phyloP scores from a whole-genome alignment of 2,329 filamentous ascomycete genomes.

The Pyrenophora teres region DNA sequence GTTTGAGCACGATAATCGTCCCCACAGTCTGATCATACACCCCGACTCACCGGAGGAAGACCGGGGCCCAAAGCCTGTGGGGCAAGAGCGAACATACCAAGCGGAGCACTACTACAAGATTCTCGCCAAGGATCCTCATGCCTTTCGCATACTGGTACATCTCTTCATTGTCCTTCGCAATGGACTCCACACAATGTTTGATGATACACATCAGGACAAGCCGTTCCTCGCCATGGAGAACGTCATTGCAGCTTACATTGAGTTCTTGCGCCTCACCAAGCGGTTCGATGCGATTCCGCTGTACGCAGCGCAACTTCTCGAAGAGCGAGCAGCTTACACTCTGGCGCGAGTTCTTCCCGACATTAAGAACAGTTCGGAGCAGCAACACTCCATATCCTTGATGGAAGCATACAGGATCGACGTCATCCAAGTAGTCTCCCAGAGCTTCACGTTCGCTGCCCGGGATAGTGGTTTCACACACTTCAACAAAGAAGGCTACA shows the following conservation, averaged over 20 bases:
- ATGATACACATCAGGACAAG: conserved; percentile 20
- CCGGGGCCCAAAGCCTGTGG: conserved; percentile 24
- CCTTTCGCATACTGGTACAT: conserved; percentile 53
- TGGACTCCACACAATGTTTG: conserved; percentile 47
- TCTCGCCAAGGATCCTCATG: conserved; percentile 49
- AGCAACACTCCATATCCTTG: conserved; percentile 70
- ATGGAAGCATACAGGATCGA: conserved; percentile 78
- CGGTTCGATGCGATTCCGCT: conserved; percentile 75
- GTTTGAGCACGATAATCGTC: conserved; percentile 34
- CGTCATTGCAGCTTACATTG: conserved; percentile 80
- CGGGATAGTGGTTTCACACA: conserved; percentile 34
- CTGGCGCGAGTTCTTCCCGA: conserved; percentile 78
- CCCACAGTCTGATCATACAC: conserved; percentile 39
- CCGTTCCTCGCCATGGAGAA: conserved; percentile 64
- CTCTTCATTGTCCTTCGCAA: conserved; percentile 67
- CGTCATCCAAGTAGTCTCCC: conserved; percentile 71
- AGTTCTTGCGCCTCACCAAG: conserved; percentile 72
- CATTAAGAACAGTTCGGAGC: conserved; percentile 67
- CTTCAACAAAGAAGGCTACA: conserved; percentile 20
- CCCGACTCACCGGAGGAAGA: conserved; percentile 29
- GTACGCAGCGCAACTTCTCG: conserved; percentile 79
- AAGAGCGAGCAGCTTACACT: conserved; percentile 67
- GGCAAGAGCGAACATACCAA: conserved; percentile 24
- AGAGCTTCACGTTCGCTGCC: conserved; percentile 60
- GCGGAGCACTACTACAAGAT: conserved; percentile 35